Base-by-base conservation (phyloP, 2,329 filamentous ascomycete species). In the Diaporthe aspalathi region DNA sequence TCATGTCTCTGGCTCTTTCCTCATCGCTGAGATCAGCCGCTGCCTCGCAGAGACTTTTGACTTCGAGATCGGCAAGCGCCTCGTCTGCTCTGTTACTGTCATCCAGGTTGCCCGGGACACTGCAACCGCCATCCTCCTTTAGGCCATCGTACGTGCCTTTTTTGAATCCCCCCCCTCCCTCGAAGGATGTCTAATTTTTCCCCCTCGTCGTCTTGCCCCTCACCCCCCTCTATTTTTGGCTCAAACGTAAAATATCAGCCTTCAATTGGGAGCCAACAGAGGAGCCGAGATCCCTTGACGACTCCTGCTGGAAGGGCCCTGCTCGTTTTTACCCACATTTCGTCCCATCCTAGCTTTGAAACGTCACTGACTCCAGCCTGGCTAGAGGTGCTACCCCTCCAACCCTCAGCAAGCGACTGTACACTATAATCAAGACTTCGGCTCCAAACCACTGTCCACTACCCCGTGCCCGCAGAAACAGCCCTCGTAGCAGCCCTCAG, bases 401-500 rank as follows among this genome's bases (percentile, higher is more conserved):
- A 29, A 43, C 57, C 40, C 45, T 67, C 40, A 60, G 66, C 68
- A 70, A 66, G 47, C 52, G 72, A 43, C 53, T 72, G 35, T 72
- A 72, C 35, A 68, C 72, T 12, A 38, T 73, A 65, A 60, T 73
- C 50, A 71, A 54, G 50, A 50, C 72, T 35, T 68, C 70, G 12
- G 47, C 60, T 49, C 32, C 67, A 29, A 70, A 62, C 67, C 22
- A 73, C 60, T 43, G 57, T 32, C 45, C 69, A 35, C 56, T 65
- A 50, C 72, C 67, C 52, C 71, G 71, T 24, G 49, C 68, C 50
- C 70, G 73, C 50, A 65, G 69, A 70, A 66, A 24, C 27, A 73
- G 62, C 45, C 62, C 73, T 29, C 52, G 66, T 66, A 75, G 69
- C 70, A 47, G 70, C 24, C 75, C 76, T 40, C 52, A 62, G 40